Base-by-base conservation (phyloP, 176 grass and related monocot species). In the Tillandsia leiboldiana region DNA sequence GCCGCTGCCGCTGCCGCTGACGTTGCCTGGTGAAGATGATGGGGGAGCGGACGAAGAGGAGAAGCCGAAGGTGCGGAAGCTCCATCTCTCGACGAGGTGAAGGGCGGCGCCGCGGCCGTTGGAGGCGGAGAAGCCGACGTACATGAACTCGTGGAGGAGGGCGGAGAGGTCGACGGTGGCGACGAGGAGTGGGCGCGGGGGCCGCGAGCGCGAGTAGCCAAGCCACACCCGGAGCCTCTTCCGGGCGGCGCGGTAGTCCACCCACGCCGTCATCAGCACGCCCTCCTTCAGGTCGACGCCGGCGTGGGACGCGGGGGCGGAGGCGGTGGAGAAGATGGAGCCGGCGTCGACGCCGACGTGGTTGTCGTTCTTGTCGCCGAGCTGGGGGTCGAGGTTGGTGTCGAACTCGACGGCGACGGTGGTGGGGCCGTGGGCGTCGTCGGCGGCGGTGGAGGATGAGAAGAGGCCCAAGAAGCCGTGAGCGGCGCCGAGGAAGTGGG, bases 111-210 rank as follows among this genome's bases (percentile, higher is more conserved):
- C 86, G 3, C 74, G 72, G 70, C 90, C 88, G 53, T 84, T 87
- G 72, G 84, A 87, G 14, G 88, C 84, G 28, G 84, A 91, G 81
- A 87, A 92, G 50, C 90, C 90, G 3, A 79, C 77, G 64, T 92
- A 88, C 33, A 42, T 42, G 4, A 7, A 42, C 33, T 42, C 33
- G 5, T 0, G 33, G 33, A 42, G 33, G 33, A 42, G 33, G 4
- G 33, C 4, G 33, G 33, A 42, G 33, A 42, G 33, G 33, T 42
- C 33, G 33, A 42, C 4, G 33, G 33, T 4, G 33, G 33, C 33
- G 33, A 42, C 33, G 33, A 42, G 4, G 5, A 42, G 33, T 0
- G 33, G 33, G 33, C 33, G 33, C 33, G 4, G 33, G 0, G 33
- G 33, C 5, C 33, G 3, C 33, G 33, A 7, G 33, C 4, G 33